phyloP scores from a whole-genome alignment of 1,284 basidiomycete genomes.

The Hymenochaete sp. region DNA sequence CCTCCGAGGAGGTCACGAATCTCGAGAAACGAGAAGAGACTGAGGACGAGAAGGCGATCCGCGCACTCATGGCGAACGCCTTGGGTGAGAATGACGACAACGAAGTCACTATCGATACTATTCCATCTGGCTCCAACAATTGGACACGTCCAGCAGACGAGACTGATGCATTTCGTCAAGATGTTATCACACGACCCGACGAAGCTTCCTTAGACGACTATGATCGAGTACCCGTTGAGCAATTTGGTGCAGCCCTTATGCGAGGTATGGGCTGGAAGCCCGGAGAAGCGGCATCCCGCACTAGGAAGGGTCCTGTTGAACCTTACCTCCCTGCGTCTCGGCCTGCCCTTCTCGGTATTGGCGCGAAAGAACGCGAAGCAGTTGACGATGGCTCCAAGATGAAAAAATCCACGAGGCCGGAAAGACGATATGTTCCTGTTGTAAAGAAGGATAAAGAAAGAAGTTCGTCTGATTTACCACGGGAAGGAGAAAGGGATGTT shows the following conservation, averaged over 20 bases:
- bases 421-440: conserved; percentile 72
- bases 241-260: conserved; percentile 89
- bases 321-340: conserved; percentile 76
- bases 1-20: conserved; percentile 20
- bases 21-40: conserved; percentile 35
- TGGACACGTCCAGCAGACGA: conserved; percentile 46
- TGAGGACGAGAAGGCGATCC: conserved; percentile 67
- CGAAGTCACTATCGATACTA: conserved; percentile 39
- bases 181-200: conserved; percentile 71
- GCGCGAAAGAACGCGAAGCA: conserved; percentile 75
- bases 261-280: conserved; percentile 97
- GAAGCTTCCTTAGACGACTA: conserved; percentile 80
- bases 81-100: conserved; percentile 32
- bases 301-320: conserved; percentile 51
- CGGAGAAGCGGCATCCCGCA: conserved; percentile 60
- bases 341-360: conserved; percentile 81
- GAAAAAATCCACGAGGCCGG: conserved; percentile 37
- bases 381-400: conserved; percentile 56
- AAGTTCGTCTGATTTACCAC: too few species aligned
- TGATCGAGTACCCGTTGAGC: conserved; percentile 80
- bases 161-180: conserved; percentile 72
- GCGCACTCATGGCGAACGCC: conserved; percentile 56
- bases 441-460: conserved; percentile 37
- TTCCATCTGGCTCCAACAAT: conserved; percentile 35
- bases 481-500: conserved; percentile 17